Percentiles rank a stretch among this genome's conserved stretches.
These are phyloP conservation scores for Handroanthus guayacan DNA, from an alignment of 257 asterid species.

Conservation along the genomic window DNA sequence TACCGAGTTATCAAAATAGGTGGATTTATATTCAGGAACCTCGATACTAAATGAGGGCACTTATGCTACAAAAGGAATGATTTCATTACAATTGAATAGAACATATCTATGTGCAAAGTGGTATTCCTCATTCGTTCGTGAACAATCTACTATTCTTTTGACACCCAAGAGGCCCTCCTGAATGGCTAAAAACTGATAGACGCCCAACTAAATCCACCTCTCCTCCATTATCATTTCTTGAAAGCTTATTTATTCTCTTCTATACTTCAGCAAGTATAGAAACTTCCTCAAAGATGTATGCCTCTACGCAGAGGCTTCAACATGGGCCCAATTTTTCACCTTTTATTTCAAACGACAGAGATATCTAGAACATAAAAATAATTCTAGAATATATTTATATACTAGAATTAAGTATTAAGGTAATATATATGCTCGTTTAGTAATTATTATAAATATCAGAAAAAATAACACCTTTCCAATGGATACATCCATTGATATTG, in stretches of 20 bases:
- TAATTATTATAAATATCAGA: too few species aligned
- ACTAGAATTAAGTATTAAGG: too few species aligned
- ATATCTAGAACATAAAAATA: background rate
- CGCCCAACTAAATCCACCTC: background rate
- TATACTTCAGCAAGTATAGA: background rate
- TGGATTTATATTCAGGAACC: background rate
- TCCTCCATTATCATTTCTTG: constrained; percentile 2
- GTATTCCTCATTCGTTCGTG: background rate
- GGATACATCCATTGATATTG: too few species aligned
- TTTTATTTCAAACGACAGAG: too few species aligned
- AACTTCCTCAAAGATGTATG: background rate
- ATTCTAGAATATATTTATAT: too few species aligned
- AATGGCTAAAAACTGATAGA: background rate
- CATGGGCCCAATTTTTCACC: background rate
- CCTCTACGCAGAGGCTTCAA: background rate
- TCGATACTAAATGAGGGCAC: background rate
- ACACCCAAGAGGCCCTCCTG: background rate
- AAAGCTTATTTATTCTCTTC: background rate
- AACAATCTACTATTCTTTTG: background rate
- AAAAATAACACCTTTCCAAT: too few species aligned
- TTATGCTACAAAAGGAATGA: background rate
- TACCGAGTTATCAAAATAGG: background rate
- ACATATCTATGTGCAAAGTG: background rate
- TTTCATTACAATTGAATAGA: background rate
- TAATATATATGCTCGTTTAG: too few species aligned